Percentiles rank a stretch among this genome's conserved stretches.
These are phyloP conservation scores for Penicillium canescens DNA, from an alignment of 495 filamentous ascomycete species.

Conservation along the genomic window DNA sequence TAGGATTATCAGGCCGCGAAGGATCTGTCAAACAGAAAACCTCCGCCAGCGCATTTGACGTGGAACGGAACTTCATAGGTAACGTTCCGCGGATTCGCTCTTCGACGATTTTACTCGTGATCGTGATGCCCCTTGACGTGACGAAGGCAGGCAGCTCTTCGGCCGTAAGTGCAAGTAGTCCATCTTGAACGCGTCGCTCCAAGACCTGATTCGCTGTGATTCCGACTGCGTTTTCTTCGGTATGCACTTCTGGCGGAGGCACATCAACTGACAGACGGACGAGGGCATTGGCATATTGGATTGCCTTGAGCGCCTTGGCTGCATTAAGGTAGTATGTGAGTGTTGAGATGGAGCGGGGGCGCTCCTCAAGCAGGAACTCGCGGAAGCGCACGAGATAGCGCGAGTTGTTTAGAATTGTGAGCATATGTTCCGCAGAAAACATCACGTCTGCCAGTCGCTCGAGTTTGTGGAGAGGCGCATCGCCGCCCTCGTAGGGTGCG, in stretches of 20 bases:
- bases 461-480: conserved; percentile 41
- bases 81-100: conserved; percentile 36
- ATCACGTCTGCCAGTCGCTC: conserved; percentile 63
- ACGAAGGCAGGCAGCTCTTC: conserved; percentile 75
- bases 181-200: conserved; percentile 56
- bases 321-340: conserved; percentile 67
- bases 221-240: conserved; percentile 41
- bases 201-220: conserved; percentile 54
- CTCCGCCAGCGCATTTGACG: conserved; percentile 72
- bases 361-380: conserved; percentile 68
- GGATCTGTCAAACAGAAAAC: conserved; percentile 80
- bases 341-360: conserved; percentile 67
- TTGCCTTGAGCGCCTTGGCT: conserved; percentile 65
- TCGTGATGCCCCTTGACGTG: conserved; percentile 40
- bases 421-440: conserved; percentile 65
- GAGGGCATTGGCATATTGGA: conserved; percentile 67
- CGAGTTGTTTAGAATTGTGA: conserved; percentile 61
- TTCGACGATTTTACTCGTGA: conserved; percentile 38
- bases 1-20: conserved; percentile 69
- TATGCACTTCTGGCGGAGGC: conserved; percentile 40
- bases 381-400: conserved; percentile 61
- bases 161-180: conserved; percentile 58
- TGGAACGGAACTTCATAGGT: conserved; percentile 44
- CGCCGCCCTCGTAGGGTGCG: conserved; percentile 24
- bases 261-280: conserved; percentile 42